Conservation (phyloP, 257 asterid species). For the Echites panduratus region DNA sequence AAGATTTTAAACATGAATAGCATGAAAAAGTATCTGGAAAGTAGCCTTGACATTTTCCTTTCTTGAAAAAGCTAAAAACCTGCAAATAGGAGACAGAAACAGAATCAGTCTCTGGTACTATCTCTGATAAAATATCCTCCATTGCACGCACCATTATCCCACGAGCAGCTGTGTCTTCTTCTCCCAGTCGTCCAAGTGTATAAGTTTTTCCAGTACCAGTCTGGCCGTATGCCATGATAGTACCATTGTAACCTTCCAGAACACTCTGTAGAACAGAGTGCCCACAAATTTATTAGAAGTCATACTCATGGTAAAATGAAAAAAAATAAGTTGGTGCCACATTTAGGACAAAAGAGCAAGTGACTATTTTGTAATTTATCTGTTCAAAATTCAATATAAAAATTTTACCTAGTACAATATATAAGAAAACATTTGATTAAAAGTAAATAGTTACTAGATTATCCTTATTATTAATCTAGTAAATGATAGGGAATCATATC, state of each 20-base stretch:
- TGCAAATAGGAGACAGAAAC: constrained; percentile 76
- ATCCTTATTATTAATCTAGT: background rate
- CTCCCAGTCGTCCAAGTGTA: constrained; percentile 81
- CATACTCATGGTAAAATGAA: background rate
- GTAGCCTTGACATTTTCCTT: background rate
- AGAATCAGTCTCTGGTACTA: constrained; percentile 54
- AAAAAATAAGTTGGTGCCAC: background rate
- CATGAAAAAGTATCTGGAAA: constrained; percentile 11
- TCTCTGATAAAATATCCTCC: constrained; percentile 71
- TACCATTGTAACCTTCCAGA: constrained; percentile 90
- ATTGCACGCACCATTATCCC: constrained; percentile 92
- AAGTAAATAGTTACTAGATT: background rate
- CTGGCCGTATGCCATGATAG: constrained; percentile 94
- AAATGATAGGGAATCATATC: background rate
- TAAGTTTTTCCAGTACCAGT: constrained; percentile 95
- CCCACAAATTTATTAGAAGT: background rate
- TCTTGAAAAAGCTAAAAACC: constrained; percentile 34
- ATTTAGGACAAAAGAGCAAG: background rate
- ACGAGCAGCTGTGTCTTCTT: constrained; percentile 72
- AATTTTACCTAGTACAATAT: background rate
- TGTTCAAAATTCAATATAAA: background rate
- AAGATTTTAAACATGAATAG: constrained; percentile 2
- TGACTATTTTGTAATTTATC: background rate
- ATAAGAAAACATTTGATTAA: no score
- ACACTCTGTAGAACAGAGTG: constrained; percentile 58